These are phyloP conservation scores for Nymphaea thermarum DNA, from an alignment of 164 flowering plant species.

Conservation along the genomic window DNA sequence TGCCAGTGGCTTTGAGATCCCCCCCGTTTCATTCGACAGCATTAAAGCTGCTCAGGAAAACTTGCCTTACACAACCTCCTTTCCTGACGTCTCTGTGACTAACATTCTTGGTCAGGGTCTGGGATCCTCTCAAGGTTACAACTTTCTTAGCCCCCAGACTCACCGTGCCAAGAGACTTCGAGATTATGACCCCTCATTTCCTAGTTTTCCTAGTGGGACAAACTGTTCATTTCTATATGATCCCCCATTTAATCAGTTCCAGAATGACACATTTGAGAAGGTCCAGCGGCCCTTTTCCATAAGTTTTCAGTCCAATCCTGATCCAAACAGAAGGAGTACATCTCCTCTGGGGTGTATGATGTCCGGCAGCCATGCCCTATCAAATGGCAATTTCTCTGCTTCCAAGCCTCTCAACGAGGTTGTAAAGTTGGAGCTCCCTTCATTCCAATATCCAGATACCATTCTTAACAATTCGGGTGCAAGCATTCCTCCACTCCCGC, in stretches of 20 bases:
- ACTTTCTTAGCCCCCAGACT: conserved; percentile 18
- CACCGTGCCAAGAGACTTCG: conserved; percentile 45
- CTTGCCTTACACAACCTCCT: conserved; percentile 28
- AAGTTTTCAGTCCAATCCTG: conserved; percentile 19
- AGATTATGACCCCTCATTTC: conserved; percentile 24
- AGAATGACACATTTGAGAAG: conserved; percentile 25
- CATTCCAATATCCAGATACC: conserved; percentile 88
- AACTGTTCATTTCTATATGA: conserved; percentile 11
- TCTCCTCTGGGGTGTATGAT: conserved; percentile 13
- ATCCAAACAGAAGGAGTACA: conserved; percentile 9
- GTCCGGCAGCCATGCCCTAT: conserved; percentile 64
- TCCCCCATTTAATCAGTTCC: conserved; percentile 27
- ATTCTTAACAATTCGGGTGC: conserved; percentile 49
- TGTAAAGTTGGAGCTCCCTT: conserved; percentile 99
- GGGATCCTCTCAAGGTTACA: conserved; percentile 31
- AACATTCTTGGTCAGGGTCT: conserved; percentile 29
- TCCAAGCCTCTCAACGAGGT: conserved; percentile 54
- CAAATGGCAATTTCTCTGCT: conserved; percentile 81
- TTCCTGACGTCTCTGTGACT: conserved; percentile 32
- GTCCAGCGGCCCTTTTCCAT: conserved; percentile 28
- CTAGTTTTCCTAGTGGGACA: conserved; percentile 21
- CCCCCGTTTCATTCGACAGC: conserved; percentile 41
- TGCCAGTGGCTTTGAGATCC: conserved; percentile 31
- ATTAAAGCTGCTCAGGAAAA: conserved; percentile 30
- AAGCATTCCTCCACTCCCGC: conserved; percentile 10